Evolutionary conservation across 2,329 filamentous ascomycete species (phyloP).

Genomic region (Cercospora sesami): DNA sequence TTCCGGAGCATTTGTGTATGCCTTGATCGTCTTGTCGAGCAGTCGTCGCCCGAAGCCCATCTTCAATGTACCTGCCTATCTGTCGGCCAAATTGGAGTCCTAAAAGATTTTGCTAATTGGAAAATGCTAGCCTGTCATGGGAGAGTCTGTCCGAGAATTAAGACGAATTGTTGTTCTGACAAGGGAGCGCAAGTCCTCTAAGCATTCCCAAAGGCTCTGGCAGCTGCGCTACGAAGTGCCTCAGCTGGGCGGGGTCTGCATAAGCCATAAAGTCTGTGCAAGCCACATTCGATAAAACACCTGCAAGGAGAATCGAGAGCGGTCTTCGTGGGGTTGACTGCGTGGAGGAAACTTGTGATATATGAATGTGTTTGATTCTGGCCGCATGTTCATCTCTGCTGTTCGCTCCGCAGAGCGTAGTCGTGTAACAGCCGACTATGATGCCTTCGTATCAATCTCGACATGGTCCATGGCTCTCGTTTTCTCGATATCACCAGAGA

Average conservation of each 20-base stretch:
- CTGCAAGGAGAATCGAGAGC: not conserved
- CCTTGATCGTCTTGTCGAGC: not conserved
- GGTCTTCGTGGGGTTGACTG: not conserved
- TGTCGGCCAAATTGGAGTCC: not conserved
- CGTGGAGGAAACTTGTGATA: not conserved
- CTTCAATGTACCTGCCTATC: not conserved
- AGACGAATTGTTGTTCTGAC: too few relatives aligned
- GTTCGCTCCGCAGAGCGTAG: not conserved
- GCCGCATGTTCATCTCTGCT: not conserved
- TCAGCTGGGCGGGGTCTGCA: not conserved
- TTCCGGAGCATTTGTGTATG: not conserved
- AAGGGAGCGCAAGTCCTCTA: not conserved
- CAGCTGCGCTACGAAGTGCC: not conserved
- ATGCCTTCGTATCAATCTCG: conserved; percentile 7
- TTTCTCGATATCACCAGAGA: conserved; percentile 17
- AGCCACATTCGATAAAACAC: not conserved
- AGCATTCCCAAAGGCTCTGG: not conserved
- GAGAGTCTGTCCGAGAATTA: too few relatives aligned
- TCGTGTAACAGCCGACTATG: not conserved
- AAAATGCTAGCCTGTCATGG: not conserved
- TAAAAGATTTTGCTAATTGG: not conserved
- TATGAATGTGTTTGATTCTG: not conserved
- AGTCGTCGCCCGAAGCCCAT: not conserved
- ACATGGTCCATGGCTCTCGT: conserved; percentile 17
- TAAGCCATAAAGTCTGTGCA: not conserved